These are phyloP conservation scores for Colletotrichum sidae DNA, from an alignment of 2,329 filamentous ascomycete species.

Conservation along the genomic window DNA sequence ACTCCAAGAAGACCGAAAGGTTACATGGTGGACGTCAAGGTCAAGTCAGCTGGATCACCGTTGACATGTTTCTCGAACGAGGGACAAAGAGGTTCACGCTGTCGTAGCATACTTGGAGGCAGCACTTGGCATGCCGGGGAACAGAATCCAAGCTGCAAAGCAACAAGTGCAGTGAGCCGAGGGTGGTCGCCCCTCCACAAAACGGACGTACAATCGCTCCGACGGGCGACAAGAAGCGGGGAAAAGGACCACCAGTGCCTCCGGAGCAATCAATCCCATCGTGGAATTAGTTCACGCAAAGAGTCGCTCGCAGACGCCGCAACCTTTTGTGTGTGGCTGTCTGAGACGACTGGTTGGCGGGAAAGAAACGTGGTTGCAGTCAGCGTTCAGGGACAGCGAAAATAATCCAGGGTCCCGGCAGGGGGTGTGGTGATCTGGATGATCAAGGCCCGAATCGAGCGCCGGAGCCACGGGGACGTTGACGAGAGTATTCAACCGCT, in stretches of 20 bases:
- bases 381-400: background rate
- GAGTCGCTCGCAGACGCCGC: background rate
- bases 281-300: background rate
- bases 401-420: slow-evolving; percentile 29
- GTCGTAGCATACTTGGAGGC: background rate
- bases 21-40: background rate
- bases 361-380: slow-evolving; percentile 11
- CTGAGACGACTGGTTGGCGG: slow-evolving; percentile 5
- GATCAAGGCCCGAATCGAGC: slow-evolving; percentile 29
- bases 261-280: slow-evolving; percentile 8
- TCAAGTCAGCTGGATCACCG: background rate
- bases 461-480: slow-evolving; percentile 14
- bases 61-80: background rate
- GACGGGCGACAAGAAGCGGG: background rate
- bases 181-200: slow-evolving; percentile 6
- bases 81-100: slow-evolving; percentile 11
- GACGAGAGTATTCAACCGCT: background rate
- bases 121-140: background rate
- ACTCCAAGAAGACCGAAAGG: too few relatives aligned
- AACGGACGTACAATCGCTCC: background rate
- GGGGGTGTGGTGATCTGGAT: slow-evolving; percentile 20
- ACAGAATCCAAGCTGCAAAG: slow-evolving; percentile 10
- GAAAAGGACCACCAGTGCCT: slow-evolving; percentile 1
- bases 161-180: slow-evolving; percentile 10
- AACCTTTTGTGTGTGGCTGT: slow-evolving; percentile 1